These are phyloP conservation scores for Emmonsia crescens DNA, from an alignment of 2,329 filamentous ascomycete genomes.

Conservation along the genomic window DNA sequence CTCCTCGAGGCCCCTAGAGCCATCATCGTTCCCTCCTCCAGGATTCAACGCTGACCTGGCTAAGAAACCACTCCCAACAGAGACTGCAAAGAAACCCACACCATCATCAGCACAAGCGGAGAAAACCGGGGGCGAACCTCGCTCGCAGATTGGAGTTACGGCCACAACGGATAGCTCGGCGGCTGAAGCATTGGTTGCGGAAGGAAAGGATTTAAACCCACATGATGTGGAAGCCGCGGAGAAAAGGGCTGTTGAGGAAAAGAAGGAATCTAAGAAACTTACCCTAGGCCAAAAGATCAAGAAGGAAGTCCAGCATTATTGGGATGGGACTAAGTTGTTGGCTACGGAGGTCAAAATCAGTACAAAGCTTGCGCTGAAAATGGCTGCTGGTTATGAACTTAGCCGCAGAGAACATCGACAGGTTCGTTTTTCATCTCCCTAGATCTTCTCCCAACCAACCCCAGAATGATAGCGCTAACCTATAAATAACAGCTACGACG, in stretches of 20 bases:
- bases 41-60: constrained; percentile 86
- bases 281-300: constrained; percentile 88
- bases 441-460: neutral
- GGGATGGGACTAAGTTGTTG: constrained; percentile 94
- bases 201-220: constrained; percentile 25
- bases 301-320: constrained; percentile 88
- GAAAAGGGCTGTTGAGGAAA: constrained; percentile 50
- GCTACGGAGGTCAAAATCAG: constrained; percentile 90
- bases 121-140: constrained; percentile 6
- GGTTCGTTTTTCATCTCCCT: constrained; percentile 27
- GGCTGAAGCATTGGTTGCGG: constrained; percentile 23
- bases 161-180: constrained; percentile 14
- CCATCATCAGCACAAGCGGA: constrained; percentile 13
- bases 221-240: constrained; percentile 21
- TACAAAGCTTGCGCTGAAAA: constrained; percentile 81
- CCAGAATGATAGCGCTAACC: constrained; percentile 7
- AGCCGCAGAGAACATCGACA: constrained; percentile 88
- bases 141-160: neutral
- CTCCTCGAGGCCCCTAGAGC: constrained; percentile 28
- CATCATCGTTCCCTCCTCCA: constrained; percentile 56
- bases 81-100: neutral
- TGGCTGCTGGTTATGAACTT: constrained; percentile 95
- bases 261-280: constrained; percentile 72
- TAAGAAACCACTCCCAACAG: constrained; percentile 60
- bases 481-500: constrained; percentile 52